Evolutionary conservation across 257 asterid genomes (phyloP).

Genomic region (Gardenia jasminoides): DNA sequence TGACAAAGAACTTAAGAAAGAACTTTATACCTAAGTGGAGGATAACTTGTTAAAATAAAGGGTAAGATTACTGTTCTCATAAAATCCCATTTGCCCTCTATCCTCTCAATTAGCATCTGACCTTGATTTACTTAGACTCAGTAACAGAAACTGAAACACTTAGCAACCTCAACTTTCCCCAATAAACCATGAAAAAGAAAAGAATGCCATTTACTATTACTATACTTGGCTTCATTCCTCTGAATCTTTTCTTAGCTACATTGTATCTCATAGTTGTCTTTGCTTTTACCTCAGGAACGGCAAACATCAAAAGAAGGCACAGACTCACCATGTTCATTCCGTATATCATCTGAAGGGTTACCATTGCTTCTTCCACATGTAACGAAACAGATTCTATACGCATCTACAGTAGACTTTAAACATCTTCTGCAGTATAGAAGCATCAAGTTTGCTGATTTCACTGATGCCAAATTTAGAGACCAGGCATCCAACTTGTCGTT

Average conservation of each 20-base stretch:
- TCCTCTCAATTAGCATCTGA: background rate
- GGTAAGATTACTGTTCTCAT: background rate
- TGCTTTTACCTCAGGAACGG: slow-evolving; percentile 59
- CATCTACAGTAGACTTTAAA: slow-evolving; percentile 72
- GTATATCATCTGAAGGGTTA: slow-evolving; percentile 97
- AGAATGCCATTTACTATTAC: background rate
- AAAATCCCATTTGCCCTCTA: background rate
- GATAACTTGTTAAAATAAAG: background rate
- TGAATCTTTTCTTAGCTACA: background rate
- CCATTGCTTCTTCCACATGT: slow-evolving; percentile 82
- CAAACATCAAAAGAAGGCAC: slow-evolving; percentile 86
- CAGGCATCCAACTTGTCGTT: slow-evolving; percentile 62
- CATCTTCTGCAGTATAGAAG: slow-evolving; percentile 76
- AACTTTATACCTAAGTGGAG: background rate
- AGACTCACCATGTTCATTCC: slow-evolving; percentile 67
- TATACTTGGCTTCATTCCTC: background rate
- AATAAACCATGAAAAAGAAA: background rate
- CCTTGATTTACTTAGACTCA: too few species aligned
- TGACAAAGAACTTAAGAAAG: background rate
- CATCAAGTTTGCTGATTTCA: slow-evolving; percentile 71
- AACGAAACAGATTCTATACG: slow-evolving; percentile 73
- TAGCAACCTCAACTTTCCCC: background rate
- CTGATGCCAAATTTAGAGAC: slow-evolving; percentile 54
- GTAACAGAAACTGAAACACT: background rate
- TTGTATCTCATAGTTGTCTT: background rate